Base-by-base conservation (phyloP, 2,329 filamentous ascomycete genomes). In the Neocatenulostroma microsporum region DNA sequence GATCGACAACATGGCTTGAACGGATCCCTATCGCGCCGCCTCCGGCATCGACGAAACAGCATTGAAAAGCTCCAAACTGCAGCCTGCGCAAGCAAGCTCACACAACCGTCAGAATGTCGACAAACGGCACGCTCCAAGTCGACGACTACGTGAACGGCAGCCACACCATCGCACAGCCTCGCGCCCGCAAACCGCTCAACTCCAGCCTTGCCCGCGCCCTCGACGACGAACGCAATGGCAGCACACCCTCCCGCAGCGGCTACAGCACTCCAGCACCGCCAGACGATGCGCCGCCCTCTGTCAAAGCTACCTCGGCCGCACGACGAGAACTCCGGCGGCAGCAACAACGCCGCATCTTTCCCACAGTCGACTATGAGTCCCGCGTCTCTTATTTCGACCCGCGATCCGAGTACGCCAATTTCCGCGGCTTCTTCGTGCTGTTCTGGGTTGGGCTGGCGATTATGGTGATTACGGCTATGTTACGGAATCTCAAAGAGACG, bases 381-480 rank as follows among this genome's bases (percentile, higher is more conserved):
- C 82, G 91, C 39, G 81, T 96, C 15, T 96, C 89, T 13, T 89
- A 98, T 64, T 94, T 98, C 58, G 91, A 98, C 57, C 87, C 88
- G 0, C 74, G 77, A 33, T 94, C 84, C 62, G 87, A 94, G 54
- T 88, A 96, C 60, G 80, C 80, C 54, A 87, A 98, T 62, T 98
- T 98, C 60, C 79, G 86, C 52, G 91, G 91, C 57, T 98, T 98
- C 73, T 98, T 95, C 66, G 85, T 91, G 36, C 75, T 98, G 24
- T 98, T 98, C 66, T 98, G 91, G 91, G 89, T 98, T 47, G 86
- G 86, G 8, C 71, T 98, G 41, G 85, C 84, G 49, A 94, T 98
- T 61, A 94, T 98, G 88, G 86, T 88, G 53, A 81, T 94, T 45
- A 96, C 89, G 3, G 84, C 84, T n/a, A 85, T 87, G 70, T 65